Conservation (phyloP, 371 early-diverging fungal genomes). For the Dichotomocladium elegans region DNA sequence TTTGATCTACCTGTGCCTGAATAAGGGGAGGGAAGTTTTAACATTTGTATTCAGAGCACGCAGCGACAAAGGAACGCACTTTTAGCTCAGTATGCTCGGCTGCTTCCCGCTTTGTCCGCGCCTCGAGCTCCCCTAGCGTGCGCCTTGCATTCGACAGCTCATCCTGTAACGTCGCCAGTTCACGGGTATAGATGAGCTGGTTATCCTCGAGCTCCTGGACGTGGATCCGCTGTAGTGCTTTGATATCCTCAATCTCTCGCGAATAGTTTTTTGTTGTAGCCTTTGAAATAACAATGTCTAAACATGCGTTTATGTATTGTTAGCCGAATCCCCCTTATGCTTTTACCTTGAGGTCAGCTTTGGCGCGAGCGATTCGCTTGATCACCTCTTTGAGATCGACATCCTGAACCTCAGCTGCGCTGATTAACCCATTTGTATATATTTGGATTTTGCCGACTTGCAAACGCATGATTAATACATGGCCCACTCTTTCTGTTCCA, state of each 20-base stretch:
- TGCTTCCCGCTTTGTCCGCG: constrained; percentile 11
- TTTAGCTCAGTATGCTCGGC: background rate
- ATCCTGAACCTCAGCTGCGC: constrained; percentile 23
- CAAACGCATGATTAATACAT: background rate
- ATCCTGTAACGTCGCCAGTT: constrained; percentile 17
- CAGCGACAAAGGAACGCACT: too few species aligned
- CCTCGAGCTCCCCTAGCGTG: constrained; percentile 4
- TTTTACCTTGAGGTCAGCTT: constrained; percentile 22
- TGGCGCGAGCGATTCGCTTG: constrained; percentile 18
- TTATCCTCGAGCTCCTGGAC: constrained; percentile 31
- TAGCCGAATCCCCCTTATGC: background rate
- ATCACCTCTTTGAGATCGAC: constrained; percentile 26
- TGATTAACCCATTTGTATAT: constrained; percentile 22
- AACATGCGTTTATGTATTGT: background rate
- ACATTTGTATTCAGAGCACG: too few species aligned
- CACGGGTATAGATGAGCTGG: constrained; percentile 20
- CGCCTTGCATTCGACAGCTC: constrained; percentile 20
- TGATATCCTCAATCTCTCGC: constrained; percentile 19
- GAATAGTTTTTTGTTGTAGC: constrained; percentile 17
- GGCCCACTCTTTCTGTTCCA: background rate
- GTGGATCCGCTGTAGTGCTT: constrained; percentile 30
- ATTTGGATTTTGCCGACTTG: constrained; percentile 22
- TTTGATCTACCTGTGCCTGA: too few species aligned
- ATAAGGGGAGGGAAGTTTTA: too few species aligned
- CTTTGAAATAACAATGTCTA: background rate